phyloP scores from a whole-genome alignment of 305 asterid species.

The Caryopteris hybrid region DNA sequence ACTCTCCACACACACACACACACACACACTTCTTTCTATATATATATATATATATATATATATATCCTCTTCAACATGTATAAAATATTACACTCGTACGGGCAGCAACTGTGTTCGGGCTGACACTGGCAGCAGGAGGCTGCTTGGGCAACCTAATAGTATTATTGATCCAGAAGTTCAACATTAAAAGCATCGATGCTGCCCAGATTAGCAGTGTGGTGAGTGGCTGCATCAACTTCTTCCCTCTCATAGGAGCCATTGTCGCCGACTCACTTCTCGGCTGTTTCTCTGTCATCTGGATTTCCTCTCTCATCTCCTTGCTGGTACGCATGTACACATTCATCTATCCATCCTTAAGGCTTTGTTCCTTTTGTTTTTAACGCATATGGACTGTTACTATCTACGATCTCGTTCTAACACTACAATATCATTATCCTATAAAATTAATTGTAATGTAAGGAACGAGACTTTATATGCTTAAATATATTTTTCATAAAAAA shows the following conservation, averaged over 20 bases:
- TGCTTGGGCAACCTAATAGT: slow-evolving; percentile 43
- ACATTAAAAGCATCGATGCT: slow-evolving; percentile 42
- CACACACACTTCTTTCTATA: no score
- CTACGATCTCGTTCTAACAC: no score
- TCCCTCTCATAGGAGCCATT: slow-evolving; percentile 45
- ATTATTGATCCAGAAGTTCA: slow-evolving; percentile 37
- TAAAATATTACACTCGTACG: no score
- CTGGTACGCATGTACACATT: no score
- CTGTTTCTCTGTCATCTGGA: slow-evolving; percentile 46
- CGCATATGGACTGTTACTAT: no score
- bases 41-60: neutral
- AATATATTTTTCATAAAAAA: no score
- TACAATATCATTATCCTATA: slow-evolving; percentile 32
- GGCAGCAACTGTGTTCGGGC: slow-evolving; percentile 32
- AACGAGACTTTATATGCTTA: no score
- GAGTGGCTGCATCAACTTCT: slow-evolving; percentile 33
- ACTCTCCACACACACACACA: no score
- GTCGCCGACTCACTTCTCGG: slow-evolving; percentile 49
- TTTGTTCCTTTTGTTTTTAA: no score
- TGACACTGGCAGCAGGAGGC: slow-evolving; percentile 38
- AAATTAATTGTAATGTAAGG: no score
- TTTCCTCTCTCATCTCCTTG: slow-evolving; percentile 37
- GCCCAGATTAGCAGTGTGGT: slow-evolving; percentile 36
- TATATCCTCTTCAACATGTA: neutral
- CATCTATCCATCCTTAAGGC: no score